These are phyloP conservation scores for Schizochytrium sp. DNA, from an alignment of 108 stramenopile genomes.

Conservation along the genomic window DNA sequence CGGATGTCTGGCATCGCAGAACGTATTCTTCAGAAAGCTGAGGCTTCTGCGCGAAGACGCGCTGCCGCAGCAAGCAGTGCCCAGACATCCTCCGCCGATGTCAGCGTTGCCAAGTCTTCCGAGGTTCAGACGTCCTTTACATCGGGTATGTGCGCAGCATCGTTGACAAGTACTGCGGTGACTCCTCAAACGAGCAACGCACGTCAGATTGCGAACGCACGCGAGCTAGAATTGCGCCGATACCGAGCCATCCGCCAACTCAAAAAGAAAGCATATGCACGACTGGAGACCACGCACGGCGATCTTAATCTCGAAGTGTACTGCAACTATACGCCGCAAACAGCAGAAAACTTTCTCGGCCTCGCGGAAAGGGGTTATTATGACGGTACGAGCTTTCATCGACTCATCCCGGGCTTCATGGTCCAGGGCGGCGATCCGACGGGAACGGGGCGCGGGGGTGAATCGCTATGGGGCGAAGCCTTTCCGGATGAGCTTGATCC, in stretches of 20 bases:
- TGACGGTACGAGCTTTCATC: slow-evolving; percentile 76
- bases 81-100: no score
- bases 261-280: slow-evolving; percentile 79
- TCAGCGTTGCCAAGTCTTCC: neutral
- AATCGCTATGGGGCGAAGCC: slow-evolving; percentile 67
- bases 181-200: slow-evolving; percentile 45
- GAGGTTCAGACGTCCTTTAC: slow-evolving; percentile 30
- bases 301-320: slow-evolving; percentile 79
- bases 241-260: slow-evolving; percentile 56
- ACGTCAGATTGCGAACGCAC: slow-evolving; percentile 64
- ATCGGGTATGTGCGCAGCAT: slow-evolving; percentile 59
- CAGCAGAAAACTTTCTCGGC: slow-evolving; percentile 80
- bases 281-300: slow-evolving; percentile 68
- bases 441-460: slow-evolving; percentile 72
- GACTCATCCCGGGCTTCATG: slow-evolving; percentile 78
- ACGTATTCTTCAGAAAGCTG: neutral
- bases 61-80: neutral
- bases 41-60: neutral
- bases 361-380: slow-evolving; percentile 71
- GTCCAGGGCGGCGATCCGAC: slow-evolving; percentile 87
- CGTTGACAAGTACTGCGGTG: slow-evolving; percentile 63
- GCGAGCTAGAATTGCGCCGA: slow-evolving; percentile 70
- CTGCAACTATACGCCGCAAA: slow-evolving; percentile 77
- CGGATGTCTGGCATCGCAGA: slow-evolving; percentile 13
- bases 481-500: slow-evolving; percentile 87